Conservation (phyloP, 2,329 filamentous ascomycete species). For the Aspergillus viridinutans region DNA sequence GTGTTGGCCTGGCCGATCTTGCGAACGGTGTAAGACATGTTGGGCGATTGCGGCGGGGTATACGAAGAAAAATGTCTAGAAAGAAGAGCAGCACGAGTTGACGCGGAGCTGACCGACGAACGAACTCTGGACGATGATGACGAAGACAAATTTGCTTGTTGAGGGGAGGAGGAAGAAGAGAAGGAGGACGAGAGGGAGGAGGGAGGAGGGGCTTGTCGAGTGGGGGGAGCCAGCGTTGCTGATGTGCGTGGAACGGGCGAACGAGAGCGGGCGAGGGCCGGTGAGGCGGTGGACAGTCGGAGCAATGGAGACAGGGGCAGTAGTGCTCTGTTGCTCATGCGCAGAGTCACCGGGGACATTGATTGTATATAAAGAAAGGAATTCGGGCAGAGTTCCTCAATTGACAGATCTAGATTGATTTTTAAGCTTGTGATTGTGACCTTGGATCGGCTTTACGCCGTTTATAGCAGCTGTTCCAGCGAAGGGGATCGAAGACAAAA, state of each 20-base stretch:
- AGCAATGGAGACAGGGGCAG: conserved; percentile 23
- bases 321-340: neutral
- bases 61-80: conserved; percentile 45
- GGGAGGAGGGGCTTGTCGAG: conserved; percentile 29
- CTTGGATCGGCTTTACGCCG: neutral
- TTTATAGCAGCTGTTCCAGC: neutral
- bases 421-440: neutral
- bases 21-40: conserved; percentile 65
- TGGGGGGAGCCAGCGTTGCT: conserved; percentile 41
- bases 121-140: conserved; percentile 15
- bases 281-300: conserved; percentile 36
- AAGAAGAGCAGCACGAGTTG: conserved; percentile 41
- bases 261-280: conserved; percentile 18
- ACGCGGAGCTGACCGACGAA: conserved; percentile 18
- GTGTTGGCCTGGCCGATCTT: conserved; percentile 90
- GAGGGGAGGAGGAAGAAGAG: conserved; percentile 22
- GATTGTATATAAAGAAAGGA: conserved; percentile 1
- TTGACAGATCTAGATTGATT: neutral
- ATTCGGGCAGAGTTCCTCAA: neutral
- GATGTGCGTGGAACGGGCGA: conserved; percentile 30
- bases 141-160: conserved; percentile 14
- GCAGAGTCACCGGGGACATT: conserved; percentile 5
- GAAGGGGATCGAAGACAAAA: neutral
- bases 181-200: conserved; percentile 20
- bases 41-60: conserved; percentile 25